Conservation (phyloP, 495 filamentous ascomycete genomes). For the Xylaria scruposa region DNA sequence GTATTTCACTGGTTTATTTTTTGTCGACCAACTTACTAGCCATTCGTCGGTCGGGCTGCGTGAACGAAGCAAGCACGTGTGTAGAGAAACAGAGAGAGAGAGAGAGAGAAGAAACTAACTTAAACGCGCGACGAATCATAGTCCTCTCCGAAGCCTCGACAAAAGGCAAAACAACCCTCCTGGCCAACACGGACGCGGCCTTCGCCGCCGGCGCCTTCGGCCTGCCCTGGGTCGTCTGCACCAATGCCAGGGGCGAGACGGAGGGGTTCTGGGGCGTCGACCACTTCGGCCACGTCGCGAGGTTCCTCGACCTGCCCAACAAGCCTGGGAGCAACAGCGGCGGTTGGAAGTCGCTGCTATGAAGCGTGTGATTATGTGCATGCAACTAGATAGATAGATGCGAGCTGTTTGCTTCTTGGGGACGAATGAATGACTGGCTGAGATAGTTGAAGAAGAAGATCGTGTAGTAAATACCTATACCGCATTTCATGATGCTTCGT, state of each 20-base stretch:
- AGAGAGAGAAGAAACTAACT: not conserved
- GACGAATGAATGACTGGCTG: not conserved
- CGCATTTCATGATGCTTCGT: not conserved
- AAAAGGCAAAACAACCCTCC: conserved; percentile 61
- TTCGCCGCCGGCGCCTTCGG: conserved; percentile 72
- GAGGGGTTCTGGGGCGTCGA: conserved; percentile 76
- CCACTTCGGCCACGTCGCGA: conserved; percentile 68
- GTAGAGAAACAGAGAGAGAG: not conserved
- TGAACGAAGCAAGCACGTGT: no score
- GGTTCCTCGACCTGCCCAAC: conserved; percentile 64
- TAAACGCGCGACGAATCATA: conserved; percentile 5
- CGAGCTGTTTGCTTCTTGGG: not conserved
- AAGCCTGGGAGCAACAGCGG: conserved; percentile 33
- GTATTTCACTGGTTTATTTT: no score
- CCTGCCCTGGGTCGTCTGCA: conserved; percentile 73
- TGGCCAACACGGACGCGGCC: conserved; percentile 62
- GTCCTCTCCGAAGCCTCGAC: conserved; percentile 46
- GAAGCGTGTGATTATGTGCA: conserved; percentile 13
- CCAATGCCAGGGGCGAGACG: conserved; percentile 62
- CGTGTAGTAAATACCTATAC: not conserved
- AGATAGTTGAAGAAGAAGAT: not conserved
- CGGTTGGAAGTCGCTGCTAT: conserved; percentile 62
- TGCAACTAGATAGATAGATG: not conserved
- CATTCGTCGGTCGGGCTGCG: not conserved
- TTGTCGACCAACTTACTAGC: no score